Evolutionary conservation across 345 rosid species (phyloP).

Genomic region (Raphanus sativus): DNA sequence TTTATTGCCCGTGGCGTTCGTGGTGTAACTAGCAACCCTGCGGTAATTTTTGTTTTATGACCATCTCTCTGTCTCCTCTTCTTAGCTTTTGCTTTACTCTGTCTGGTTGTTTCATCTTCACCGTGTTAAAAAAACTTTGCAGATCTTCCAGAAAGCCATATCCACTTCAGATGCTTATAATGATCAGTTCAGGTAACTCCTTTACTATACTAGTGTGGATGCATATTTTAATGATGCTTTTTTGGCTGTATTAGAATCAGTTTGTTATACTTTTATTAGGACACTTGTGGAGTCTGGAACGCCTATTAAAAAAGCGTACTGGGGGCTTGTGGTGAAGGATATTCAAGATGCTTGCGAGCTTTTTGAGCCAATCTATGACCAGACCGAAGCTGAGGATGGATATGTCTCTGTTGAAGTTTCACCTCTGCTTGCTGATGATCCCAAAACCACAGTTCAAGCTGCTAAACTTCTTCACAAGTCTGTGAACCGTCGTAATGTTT

Average conservation of each 20-base stretch:
- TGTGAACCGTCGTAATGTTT: conserved; percentile 80
- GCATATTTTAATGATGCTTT: not conserved
- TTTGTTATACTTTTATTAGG: conserved; percentile 36
- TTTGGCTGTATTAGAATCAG: conserved; percentile 1
- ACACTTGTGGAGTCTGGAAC: conserved; percentile 88
- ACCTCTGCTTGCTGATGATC: conserved; percentile 90
- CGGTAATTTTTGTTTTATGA: conserved; percentile 51
- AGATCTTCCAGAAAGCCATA: conserved; percentile 99
- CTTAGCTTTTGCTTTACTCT: not conserved
- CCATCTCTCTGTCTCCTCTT: not conserved
- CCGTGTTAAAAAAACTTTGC: conserved; percentile 35
- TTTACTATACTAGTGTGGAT: not conserved
- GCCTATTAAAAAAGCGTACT: conserved; percentile 81
- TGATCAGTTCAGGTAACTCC: conserved; percentile 83
- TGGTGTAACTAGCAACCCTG: conserved; percentile 99
- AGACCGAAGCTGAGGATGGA: conserved; percentile 91
- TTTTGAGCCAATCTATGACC: conserved; percentile 87
- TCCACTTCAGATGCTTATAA: conserved; percentile 95
- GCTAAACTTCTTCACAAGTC: conserved; percentile 86
- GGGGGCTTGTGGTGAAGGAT: conserved; percentile 98
- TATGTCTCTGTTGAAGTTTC: conserved; percentile 98
- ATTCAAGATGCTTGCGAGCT: conserved; percentile 97
- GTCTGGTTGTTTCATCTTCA: not conserved
- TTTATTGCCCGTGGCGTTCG: conserved; percentile 84
- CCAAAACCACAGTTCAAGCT: conserved; percentile 81